Conservation (phyloP, 371 early-diverging fungal genomes). For the Gilbertella persicaria region DNA sequence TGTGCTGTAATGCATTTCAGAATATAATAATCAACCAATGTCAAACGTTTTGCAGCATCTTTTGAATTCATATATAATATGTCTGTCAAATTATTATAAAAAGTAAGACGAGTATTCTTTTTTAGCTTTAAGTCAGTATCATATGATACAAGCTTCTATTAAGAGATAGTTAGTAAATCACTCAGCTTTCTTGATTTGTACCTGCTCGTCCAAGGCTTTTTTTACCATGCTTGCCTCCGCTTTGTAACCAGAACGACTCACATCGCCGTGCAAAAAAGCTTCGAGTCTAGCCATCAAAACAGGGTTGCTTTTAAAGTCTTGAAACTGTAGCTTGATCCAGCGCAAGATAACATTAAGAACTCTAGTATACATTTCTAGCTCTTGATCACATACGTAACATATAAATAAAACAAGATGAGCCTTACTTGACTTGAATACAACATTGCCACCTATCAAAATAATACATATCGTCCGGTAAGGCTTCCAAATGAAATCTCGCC, state of each 20-base stretch:
- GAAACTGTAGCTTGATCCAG: slow-evolving; percentile 69
- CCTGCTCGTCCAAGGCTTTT: slow-evolving; percentile 34
- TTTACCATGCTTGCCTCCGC: slow-evolving; percentile 35
- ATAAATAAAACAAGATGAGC: not conserved
- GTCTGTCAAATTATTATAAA: too few species aligned
- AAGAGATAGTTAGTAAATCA: too few species aligned
- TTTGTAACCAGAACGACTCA: slow-evolving; percentile 33
- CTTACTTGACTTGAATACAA: slow-evolving; percentile 67
- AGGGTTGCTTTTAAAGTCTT: slow-evolving; percentile 56
- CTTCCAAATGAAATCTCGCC: slow-evolving; percentile 57
- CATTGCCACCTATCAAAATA: slow-evolving; percentile 66
- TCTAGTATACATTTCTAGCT: too few species aligned
- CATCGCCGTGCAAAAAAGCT: slow-evolving; percentile 36
- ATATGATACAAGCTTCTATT: too few species aligned
- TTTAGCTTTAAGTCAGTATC: too few species aligned
- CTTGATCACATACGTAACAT: too few species aligned
- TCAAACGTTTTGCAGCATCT: slow-evolving; percentile 42
- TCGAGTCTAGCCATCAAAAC: slow-evolving; percentile 37
- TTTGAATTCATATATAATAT: slow-evolving; percentile 21
- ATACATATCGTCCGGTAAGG: slow-evolving; percentile 48
- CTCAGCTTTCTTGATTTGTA: too few species aligned
- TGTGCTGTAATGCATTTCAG: slow-evolving; percentile 43
- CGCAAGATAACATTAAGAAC: slow-evolving; percentile 63
- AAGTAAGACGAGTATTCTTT: too few species aligned
- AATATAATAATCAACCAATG: slow-evolving; percentile 44